A percentile compares a stretch with the other conserved stretches of the same genome.
Conservation (phyloP, 495 filamentous ascomycete genomes). For the Neurospora sp. region DNA sequence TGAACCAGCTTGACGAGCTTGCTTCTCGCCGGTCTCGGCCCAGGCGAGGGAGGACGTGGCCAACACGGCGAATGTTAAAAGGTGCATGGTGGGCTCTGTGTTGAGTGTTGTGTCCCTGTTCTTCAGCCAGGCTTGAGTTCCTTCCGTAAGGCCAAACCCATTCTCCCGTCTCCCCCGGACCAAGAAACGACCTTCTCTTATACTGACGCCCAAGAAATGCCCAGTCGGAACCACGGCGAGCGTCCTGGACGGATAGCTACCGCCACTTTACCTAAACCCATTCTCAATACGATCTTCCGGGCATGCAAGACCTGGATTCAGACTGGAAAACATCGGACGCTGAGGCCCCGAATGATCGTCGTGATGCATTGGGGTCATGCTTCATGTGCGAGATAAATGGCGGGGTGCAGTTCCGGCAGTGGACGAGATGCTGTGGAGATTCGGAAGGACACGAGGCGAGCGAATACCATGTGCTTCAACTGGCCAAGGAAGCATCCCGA, state of each 20-base stretch:
- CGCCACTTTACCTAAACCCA: not conserved
- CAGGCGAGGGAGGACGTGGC: conserved; percentile 3
- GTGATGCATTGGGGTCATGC: not conserved
- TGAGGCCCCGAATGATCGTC: conserved; percentile 3
- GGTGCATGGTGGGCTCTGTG: conserved; percentile 1
- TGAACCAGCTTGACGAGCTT: conserved; percentile 4
- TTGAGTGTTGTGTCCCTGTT: not conserved
- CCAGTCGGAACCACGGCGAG: conserved; percentile 17
- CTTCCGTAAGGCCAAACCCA: not conserved
- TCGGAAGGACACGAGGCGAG: not conserved
- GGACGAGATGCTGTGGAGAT: not conserved
- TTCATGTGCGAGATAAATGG: conserved; percentile 1
- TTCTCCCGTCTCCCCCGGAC: not conserved
- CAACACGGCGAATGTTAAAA: conserved; percentile 4
- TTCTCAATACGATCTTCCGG: not conserved
- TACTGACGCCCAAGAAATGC: conserved; percentile 7
- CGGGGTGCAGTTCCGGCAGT: conserved; percentile 1
- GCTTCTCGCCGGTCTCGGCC: conserved; percentile 5
- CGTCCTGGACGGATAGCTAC: not conserved
- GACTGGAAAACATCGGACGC: conserved; percentile 1
- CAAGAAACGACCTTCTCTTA: conserved; percentile 2
- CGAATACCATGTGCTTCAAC: not conserved
- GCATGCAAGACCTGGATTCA: conserved; percentile 2
- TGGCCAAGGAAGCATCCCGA: not conserved
- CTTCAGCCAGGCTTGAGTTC: not conserved